These are phyloP conservation scores for Monosiga brevicollis DNA, from an alignment of 78 protist genomes.

Conservation along the genomic window DNA sequence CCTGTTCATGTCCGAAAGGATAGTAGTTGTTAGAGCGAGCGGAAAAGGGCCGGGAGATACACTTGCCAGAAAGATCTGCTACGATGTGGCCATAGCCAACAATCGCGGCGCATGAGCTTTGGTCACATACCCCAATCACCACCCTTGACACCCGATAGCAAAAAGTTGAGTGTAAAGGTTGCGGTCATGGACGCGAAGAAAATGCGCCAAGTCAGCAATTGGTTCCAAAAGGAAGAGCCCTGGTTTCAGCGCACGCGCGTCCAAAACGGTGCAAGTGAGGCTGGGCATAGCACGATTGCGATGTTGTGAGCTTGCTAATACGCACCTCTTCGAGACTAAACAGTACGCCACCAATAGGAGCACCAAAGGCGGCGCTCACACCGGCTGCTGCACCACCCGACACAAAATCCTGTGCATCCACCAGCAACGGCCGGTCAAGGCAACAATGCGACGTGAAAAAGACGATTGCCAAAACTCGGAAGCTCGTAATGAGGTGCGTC, in stretches of 20 bases:
- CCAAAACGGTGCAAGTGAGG: too few relatives aligned
- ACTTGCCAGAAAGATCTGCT: too few relatives aligned
- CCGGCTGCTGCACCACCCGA: constrained; percentile 90
- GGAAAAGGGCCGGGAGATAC: too few relatives aligned
- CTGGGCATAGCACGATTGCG: too few relatives aligned
- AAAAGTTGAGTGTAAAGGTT: constrained; percentile 44
- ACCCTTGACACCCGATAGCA: constrained; percentile 14
- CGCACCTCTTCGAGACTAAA: constrained; percentile 76
- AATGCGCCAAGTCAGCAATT: constrained; percentile 68
- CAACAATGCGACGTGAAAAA: background rate
- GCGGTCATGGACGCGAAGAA: constrained; percentile 66
- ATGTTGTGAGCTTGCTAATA: background rate
- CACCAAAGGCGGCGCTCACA: constrained; percentile 86
- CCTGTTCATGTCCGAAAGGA: too few relatives aligned
- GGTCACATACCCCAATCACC: constrained; percentile 17
- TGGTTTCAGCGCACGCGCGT: background rate
- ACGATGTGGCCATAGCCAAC: constrained; percentile 25
- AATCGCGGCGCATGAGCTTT: constrained; percentile 28
- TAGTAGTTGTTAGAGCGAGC: too few relatives aligned
- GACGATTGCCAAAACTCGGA: background rate
- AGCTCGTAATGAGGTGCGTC: background rate
- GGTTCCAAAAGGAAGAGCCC: constrained; percentile 23
- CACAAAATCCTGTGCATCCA: background rate
- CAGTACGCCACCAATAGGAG: constrained; percentile 89
- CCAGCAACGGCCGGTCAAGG: background rate